phyloP scores from a whole-genome alignment of 2,329 filamentous ascomycete genomes.

The Sporothrix brasiliensis region DNA sequence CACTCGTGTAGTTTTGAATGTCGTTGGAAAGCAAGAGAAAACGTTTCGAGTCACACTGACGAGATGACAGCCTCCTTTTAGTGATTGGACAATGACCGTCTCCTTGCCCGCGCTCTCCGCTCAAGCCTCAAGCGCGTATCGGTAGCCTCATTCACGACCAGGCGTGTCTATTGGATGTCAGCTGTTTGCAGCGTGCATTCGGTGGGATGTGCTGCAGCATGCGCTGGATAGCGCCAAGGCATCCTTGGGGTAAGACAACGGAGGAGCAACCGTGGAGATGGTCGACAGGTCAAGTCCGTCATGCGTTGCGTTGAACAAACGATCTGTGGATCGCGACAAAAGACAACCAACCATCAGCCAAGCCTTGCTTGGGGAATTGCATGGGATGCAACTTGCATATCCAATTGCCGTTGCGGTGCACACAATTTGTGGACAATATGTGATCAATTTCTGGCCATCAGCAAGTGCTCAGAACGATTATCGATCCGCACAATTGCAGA shows the following conservation, averaged over 20 bases:
- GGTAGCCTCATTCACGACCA: not conserved
- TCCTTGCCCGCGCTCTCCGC: not conserved
- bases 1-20: not conserved
- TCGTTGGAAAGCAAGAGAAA: not conserved
- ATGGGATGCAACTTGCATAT: not conserved
- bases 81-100: constrained; percentile 1
- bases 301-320: not conserved
- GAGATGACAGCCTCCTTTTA: constrained; percentile 1
- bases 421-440: not conserved
- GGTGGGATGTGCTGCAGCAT: constrained; percentile 7
- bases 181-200: not conserved
- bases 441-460: not conserved
- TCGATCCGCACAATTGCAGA: not conserved
- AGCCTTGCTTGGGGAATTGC: not conserved
- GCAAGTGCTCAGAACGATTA: not conserved
- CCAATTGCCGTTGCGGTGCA: not conserved
- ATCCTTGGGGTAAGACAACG: not conserved
- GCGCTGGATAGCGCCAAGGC: not conserved
- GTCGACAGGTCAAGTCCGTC: not conserved
- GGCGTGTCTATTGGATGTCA: not conserved
- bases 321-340: not conserved
- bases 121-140: not conserved
- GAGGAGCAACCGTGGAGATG: not conserved
- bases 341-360: not conserved
- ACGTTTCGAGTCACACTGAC: not conserved